Percentiles rank a stretch among this genome's conserved stretches.
phyloP scores from a whole-genome alignment of 1,284 basidiomycete species.

The Caloboletus inedulis region DNA sequence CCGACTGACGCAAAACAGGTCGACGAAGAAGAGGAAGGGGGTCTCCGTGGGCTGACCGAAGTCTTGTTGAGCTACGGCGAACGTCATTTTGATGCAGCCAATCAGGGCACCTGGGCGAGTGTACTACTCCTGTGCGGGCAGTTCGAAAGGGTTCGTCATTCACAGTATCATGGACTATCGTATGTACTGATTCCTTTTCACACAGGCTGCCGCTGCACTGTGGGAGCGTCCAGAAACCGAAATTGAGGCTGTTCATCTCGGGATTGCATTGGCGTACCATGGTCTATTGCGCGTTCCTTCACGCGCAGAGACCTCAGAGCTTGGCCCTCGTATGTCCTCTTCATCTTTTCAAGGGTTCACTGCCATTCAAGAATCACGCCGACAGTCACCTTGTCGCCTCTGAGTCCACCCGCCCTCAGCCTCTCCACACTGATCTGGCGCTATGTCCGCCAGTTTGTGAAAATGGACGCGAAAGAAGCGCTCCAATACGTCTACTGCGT shows the following conservation, averaged over 20 bases:
- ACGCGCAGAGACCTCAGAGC: slow-evolving; percentile 75
- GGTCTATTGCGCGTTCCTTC: slow-evolving; percentile 85
- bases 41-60: slow-evolving; percentile 76
- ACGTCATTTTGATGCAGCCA: slow-evolving; percentile 80
- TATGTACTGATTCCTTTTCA: background rate
- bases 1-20: slow-evolving; percentile 39
- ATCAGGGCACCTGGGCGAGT: slow-evolving; percentile 81
- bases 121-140: slow-evolving; percentile 90
- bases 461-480: slow-evolving; percentile 89
- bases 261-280: slow-evolving; percentile 90
- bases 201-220: slow-evolving; percentile 71
- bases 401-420: slow-evolving; percentile 68
- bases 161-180: background rate
- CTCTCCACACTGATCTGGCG: slow-evolving; percentile 88
- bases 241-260: slow-evolving; percentile 93
- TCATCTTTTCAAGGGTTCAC: background rate
- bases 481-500: slow-evolving; percentile 95
- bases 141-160: slow-evolving; percentile 77
- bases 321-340: slow-evolving; percentile 65
- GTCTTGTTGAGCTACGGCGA: slow-evolving; percentile 88
- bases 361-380: background rate
- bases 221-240: slow-evolving; percentile 88
- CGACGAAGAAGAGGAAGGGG: slow-evolving; percentile 76
- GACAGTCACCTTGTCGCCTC: slow-evolving; percentile 63
- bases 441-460: slow-evolving; percentile 89